A percentile compares a stretch with the other conserved stretches of the same genome.
These are phyloP conservation scores for Leptographium lundbergii DNA, from an alignment of 2,329 filamentous ascomycete species.

Conservation along the genomic window DNA sequence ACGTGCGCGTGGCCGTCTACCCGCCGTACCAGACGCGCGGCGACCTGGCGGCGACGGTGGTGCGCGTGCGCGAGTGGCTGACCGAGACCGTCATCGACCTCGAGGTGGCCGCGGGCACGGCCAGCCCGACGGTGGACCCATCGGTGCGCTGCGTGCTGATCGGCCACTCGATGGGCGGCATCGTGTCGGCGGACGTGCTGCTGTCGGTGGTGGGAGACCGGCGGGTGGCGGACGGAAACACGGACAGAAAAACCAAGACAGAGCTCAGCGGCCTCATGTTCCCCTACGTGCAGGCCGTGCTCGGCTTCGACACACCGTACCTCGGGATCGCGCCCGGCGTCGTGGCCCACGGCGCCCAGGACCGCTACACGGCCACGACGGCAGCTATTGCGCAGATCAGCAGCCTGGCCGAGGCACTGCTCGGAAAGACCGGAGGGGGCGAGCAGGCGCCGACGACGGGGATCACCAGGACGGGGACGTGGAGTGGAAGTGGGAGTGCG, in stretches of 20 bases:
- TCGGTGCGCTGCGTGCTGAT: conserved; percentile 71
- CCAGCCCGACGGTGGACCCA: conserved; percentile 75
- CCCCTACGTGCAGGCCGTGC: conserved; percentile 77
- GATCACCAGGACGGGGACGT: neutral
- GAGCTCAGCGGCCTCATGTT: conserved; percentile 65
- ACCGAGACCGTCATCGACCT: conserved; percentile 88
- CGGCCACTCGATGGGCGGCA: conserved; percentile 86
- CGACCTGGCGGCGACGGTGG: conserved; percentile 58
- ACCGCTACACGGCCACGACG: conserved; percentile 64
- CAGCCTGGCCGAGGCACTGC: conserved; percentile 55
- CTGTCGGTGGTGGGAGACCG: conserved; percentile 53
- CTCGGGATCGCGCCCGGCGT: conserved; percentile 70
- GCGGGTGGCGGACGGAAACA: conserved; percentile 26
- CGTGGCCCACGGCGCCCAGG: conserved; percentile 77
- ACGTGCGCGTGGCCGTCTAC: conserved; percentile 58
- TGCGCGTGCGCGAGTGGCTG: conserved; percentile 69
- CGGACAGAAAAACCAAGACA: conserved; percentile 24
- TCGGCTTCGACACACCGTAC: conserved; percentile 92
- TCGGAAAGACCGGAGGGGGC: conserved; percentile 31
- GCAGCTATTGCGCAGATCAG: conserved; percentile 55
- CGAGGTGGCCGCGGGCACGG: conserved; percentile 69
- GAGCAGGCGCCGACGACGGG: neutral
- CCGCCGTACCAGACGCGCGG: conserved; percentile 74
- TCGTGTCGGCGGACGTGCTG: conserved; percentile 82
- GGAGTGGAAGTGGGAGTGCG: too few relatives aligned